A percentile compares a stretch with the other conserved stretches of the same genome.
Evolutionary conservation across 306 rosid genomes (phyloP).

Genomic region (Vachellia collinsii): DNA sequence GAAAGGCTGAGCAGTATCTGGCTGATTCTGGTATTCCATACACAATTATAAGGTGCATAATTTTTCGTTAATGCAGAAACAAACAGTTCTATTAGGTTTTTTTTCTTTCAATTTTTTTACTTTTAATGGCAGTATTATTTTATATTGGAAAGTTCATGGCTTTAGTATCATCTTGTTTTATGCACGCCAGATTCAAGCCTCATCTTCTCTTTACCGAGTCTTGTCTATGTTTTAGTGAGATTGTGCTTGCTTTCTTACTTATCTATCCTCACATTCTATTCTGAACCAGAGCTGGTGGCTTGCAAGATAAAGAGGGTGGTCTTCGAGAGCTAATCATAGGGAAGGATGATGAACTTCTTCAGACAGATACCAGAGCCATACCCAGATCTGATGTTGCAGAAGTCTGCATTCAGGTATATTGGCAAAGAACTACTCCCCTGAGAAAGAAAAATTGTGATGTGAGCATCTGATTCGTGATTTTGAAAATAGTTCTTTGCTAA

Average conservation of each 20-base stretch:
- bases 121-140: neutral
- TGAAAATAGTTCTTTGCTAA: neutral
- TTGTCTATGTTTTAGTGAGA: neutral
- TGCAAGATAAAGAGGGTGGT: conserved; percentile 90
- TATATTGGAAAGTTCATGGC: neutral
- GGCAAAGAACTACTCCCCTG: no score
- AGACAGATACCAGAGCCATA: conserved; percentile 78
- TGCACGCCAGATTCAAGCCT: neutral
- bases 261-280: conserved; percentile 18
- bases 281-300: conserved; percentile 84
- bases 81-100: neutral
- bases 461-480: neutral
- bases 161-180: conserved; percentile 2
- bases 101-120: neutral
- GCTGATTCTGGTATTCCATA: conserved; percentile 89
- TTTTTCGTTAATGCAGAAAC: neutral
- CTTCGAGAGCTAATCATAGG: conserved; percentile 75
- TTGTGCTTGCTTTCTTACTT: conserved; percentile 7
- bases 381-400: conserved; percentile 91
- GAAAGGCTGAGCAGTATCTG: conserved; percentile 95
- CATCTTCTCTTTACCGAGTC: neutral
- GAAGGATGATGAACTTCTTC: conserved; percentile 93
- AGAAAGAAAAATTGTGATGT: neutral
- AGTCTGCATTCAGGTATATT: conserved; percentile 83
- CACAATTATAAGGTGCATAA: conserved; percentile 84